These are phyloP conservation scores for Aspergillus bombycis DNA, from an alignment of 2,329 filamentous ascomycete species.

Conservation along the genomic window DNA sequence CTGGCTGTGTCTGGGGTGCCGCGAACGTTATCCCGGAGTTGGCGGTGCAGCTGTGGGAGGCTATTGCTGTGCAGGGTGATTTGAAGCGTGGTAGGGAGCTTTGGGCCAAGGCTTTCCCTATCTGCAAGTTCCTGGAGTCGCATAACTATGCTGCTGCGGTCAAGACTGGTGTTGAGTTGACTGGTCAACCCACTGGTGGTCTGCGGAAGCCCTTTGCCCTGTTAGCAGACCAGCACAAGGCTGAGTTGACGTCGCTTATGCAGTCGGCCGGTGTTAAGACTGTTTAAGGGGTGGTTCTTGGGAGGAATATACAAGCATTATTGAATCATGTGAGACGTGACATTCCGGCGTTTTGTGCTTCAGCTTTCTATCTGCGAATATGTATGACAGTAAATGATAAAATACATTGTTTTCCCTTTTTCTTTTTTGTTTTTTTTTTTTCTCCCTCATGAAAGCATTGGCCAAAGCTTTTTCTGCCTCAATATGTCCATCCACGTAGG, in stretches of 20 bases:
- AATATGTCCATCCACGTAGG: conserved; percentile 35
- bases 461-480: conserved; percentile 30
- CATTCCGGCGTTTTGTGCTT: not conserved
- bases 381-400: not conserved
- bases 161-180: conserved; percentile 56
- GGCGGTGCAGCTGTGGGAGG: conserved; percentile 52
- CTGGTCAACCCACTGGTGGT: conserved; percentile 51
- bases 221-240: conserved; percentile 34
- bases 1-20: conserved; percentile 56
- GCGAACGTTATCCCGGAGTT: conserved; percentile 56
- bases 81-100: conserved; percentile 49
- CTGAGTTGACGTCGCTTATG: conserved; percentile 43
- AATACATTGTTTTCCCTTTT: not conserved
- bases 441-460: conserved; percentile 27
- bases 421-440: not conserved
- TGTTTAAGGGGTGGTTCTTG: conserved; percentile 17
- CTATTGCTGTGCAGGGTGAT: conserved; percentile 49
- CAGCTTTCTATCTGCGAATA: not conserved
- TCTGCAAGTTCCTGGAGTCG: conserved; percentile 55
- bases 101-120: conserved; percentile 54
- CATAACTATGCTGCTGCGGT: conserved; percentile 53
- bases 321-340: not conserved
- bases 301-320: not conserved
- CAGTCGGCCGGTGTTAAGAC: conserved; percentile 45
- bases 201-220: conserved; percentile 54